Percentiles rank a stretch among this genome's conserved stretches.
Conservation (phyloP, 495 filamentous ascomycete genomes). For the Aspergillus hancockii region DNA sequence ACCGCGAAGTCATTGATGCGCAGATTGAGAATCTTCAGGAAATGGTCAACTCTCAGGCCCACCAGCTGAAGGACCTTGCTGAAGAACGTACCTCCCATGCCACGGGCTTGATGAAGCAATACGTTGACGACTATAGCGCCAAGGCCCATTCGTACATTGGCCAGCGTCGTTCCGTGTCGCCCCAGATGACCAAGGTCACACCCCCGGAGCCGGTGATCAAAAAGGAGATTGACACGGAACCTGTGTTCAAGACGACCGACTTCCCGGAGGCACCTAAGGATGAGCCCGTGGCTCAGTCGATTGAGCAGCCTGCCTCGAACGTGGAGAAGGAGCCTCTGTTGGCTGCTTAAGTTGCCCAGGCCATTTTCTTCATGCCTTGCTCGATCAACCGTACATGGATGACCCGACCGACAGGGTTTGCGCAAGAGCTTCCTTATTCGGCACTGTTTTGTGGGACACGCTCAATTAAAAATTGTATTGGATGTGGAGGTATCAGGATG, state of each 20-base stretch:
- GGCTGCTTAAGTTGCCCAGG: slow-evolving; percentile 27
- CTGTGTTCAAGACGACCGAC: slow-evolving; percentile 44
- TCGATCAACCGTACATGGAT: neutral
- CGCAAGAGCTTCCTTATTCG: neutral
- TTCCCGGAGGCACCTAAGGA: slow-evolving; percentile 68
- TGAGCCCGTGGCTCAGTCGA: slow-evolving; percentile 42
- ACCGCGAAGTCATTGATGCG: slow-evolving; percentile 89
- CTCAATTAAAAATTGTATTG: slow-evolving; percentile 8
- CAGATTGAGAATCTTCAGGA: slow-evolving; percentile 71
- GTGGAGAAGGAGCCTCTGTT: slow-evolving; percentile 38
- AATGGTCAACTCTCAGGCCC: slow-evolving; percentile 77
- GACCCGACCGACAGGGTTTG: neutral
- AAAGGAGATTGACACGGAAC: slow-evolving; percentile 59
- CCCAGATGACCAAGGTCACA: slow-evolving; percentile 41
- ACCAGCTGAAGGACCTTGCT: slow-evolving; percentile 76
- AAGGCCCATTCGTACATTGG: slow-evolving; percentile 80
- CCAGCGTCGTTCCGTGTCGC: slow-evolving; percentile 50
- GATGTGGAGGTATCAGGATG: slow-evolving; percentile 11
- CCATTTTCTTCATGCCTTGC: neutral
- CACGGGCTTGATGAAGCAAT: slow-evolving; percentile 74
- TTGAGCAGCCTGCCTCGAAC: slow-evolving; percentile 24
- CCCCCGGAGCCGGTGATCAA: slow-evolving; percentile 32
- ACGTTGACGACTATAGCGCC: slow-evolving; percentile 78
- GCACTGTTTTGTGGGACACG: slow-evolving; percentile 13
- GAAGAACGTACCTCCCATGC: slow-evolving; percentile 78